Conservation (phyloP, 2,329 filamentous ascomycete genomes). For the Talaromyces sp. region DNA sequence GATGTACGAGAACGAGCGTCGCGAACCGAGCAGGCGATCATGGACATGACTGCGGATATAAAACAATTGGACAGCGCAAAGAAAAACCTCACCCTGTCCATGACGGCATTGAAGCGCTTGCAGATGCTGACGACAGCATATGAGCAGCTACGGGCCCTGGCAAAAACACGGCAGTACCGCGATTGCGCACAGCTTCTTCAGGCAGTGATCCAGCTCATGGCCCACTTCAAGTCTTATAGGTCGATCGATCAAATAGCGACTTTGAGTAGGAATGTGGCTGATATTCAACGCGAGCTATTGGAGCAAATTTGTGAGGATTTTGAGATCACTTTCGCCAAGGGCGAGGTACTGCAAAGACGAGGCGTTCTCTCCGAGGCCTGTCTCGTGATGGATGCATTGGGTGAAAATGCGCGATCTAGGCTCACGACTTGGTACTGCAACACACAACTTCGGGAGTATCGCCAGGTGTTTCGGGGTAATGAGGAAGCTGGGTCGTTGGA, state of each 20-base stretch:
- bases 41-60: conserved; percentile 97
- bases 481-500: conserved; percentile 94
- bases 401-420: conserved; percentile 75
- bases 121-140: conserved; percentile 99
- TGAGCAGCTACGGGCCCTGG: conserved; percentile 81
- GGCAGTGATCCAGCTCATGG: conserved; percentile 95
- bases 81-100: conserved; percentile 89
- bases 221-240: conserved; percentile 95
- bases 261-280: conserved; percentile 84
- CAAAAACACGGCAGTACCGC: conserved; percentile 81
- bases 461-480: conserved; percentile 90
- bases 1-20: conserved; percentile 82
- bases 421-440: conserved; percentile 97
- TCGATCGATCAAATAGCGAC: conserved; percentile 97
- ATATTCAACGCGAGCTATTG: conserved; percentile 83
- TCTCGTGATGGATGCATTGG: conserved; percentile 88
- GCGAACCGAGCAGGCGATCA: conserved; percentile 91
- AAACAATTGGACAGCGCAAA: conserved; percentile 96
- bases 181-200: conserved; percentile 92
- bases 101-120: conserved; percentile 93
- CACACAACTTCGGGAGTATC: conserved; percentile 89
- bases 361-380: conserved; percentile 79
- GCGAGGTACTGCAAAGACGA: conserved; percentile 67
- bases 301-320: conserved; percentile 99
- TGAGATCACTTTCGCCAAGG: conserved; percentile 87